Conservation (phyloP, 2,329 filamentous ascomycete species). For the Fusarium dimerum region DNA sequence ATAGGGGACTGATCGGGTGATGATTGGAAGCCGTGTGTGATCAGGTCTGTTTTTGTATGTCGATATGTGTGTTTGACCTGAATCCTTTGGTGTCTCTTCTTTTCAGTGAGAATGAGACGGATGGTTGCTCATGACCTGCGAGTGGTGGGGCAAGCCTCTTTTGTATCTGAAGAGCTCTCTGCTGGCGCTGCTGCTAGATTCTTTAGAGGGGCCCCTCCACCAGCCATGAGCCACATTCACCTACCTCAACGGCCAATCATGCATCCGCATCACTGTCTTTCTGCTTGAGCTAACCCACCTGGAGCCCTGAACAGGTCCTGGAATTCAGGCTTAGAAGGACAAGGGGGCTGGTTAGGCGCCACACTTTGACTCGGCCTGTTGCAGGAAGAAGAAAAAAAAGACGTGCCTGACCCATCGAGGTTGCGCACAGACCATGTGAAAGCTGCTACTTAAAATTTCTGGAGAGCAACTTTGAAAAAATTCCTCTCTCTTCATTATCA, state of each 20-base stretch:
- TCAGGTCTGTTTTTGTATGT: neutral
- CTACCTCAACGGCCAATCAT: neutral
- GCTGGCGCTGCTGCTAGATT: neutral
- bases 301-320: neutral
- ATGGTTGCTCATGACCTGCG: slow-evolving; percentile 27
- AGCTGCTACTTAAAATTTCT: neutral
- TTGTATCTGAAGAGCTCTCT: slow-evolving; percentile 25
- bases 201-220: slow-evolving; percentile 13
- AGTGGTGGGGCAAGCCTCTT: slow-evolving; percentile 35
- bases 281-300: no score
- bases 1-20: neutral
- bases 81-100: slow-evolving; percentile 2
- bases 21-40: neutral
- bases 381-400: neutral
- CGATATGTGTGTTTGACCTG: neutral
- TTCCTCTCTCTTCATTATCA: slow-evolving; percentile 28
- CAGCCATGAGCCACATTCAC: neutral
- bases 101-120: slow-evolving; percentile 14
- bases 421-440: slow-evolving; percentile 22
- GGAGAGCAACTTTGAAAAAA: slow-evolving; percentile 7
- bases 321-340: neutral
- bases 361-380: slow-evolving; percentile 4
- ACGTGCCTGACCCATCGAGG: neutral
- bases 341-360: slow-evolving; percentile 7
- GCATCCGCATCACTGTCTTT: neutral